Percentiles rank a stretch among this genome's conserved stretches.
phyloP scores from a whole-genome alignment of 768 basidiomycete species.

The Lyophyllum decastes region DNA sequence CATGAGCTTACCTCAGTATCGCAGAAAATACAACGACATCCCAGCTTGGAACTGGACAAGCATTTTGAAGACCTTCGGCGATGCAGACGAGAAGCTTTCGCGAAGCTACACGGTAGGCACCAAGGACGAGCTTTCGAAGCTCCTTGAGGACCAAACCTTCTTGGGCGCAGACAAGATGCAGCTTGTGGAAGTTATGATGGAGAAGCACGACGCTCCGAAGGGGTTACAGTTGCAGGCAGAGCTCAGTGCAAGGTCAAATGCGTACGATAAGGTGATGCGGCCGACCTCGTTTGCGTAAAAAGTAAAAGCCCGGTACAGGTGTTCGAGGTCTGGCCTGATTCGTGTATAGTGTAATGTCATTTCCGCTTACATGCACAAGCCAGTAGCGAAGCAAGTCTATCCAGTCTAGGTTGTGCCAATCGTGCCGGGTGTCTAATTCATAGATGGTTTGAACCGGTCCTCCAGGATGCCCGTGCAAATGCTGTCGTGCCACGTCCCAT shows the following conservation, averaged over 20 bases:
- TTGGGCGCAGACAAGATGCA: slow-evolving; percentile 66
- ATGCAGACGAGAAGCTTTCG: slow-evolving; percentile 47
- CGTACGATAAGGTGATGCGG: slow-evolving; percentile 29
- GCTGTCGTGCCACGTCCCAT: slow-evolving; percentile 37
- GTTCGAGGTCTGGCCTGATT: neutral
- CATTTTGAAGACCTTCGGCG: slow-evolving; percentile 62
- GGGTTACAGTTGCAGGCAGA: slow-evolving; percentile 59
- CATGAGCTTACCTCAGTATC: neutral
- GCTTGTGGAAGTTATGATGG: slow-evolving; percentile 82
- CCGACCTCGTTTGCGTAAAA: slow-evolving; percentile 1
- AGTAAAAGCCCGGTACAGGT: neutral
- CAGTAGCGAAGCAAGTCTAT: neutral
- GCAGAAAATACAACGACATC: slow-evolving; percentile 86
- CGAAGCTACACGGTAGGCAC: slow-evolving; percentile 68
- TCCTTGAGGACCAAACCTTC: slow-evolving; percentile 69
- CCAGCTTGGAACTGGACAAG: slow-evolving; percentile 75
- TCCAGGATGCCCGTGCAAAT: slow-evolving; percentile 41
- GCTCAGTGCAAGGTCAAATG: slow-evolving; percentile 51
- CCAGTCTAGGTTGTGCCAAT: neutral
- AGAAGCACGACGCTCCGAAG: slow-evolving; percentile 67
- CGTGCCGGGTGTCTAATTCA: neutral
- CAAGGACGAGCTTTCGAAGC: slow-evolving; percentile 63
- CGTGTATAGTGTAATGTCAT: neutral
- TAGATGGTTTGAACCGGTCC: slow-evolving; percentile 30
- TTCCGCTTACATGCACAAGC: no score